A percentile compares a stretch with the other conserved stretches of the same genome.
Evolutionary conservation across 2,329 filamentous ascomycete species (phyloP).

Genomic region (Penicillium sp.): DNA sequence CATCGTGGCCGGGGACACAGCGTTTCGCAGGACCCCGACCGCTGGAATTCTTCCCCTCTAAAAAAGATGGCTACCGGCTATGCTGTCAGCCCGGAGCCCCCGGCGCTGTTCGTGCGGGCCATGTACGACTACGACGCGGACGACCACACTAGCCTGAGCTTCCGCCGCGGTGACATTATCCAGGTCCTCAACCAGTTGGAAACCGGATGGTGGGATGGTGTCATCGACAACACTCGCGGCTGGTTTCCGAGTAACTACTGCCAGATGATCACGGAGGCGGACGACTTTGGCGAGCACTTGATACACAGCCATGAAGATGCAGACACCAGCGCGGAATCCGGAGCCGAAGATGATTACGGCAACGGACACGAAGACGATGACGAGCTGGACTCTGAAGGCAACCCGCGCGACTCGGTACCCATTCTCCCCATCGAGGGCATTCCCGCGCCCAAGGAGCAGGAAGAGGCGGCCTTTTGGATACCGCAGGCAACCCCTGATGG

Average conservation of each 20-base stretch:
- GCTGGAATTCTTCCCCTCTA: constrained; percentile 23
- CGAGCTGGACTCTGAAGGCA: constrained; percentile 62
- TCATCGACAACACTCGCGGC: constrained; percentile 91
- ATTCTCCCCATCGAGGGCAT: constrained; percentile 65
- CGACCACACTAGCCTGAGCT: constrained; percentile 93
- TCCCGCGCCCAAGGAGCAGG: constrained; percentile 58
- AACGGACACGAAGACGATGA: constrained; percentile 60
- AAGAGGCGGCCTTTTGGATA: constrained; percentile 96
- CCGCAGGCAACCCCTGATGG: constrained; percentile 94
- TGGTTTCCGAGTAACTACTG: constrained; percentile 99
- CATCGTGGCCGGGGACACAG: constrained; percentile 32
- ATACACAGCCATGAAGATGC: constrained; percentile 54
- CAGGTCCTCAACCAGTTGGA: constrained; percentile 97
- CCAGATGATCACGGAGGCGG: constrained; percentile 71
- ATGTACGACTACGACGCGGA: constrained; percentile 98
- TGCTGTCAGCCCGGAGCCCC: constrained; percentile 40
- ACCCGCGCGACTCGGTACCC: constrained; percentile 58
- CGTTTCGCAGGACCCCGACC: constrained; percentile 24
- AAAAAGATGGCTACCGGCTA: constrained; percentile 30
- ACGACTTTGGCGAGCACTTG: constrained; percentile 63
- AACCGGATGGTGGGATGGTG: constrained; percentile 98
- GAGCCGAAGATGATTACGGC: constrained; percentile 58
- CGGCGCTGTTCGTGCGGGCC: constrained; percentile 78
- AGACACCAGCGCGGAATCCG: constrained; percentile 48
- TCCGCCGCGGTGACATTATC: constrained; percentile 94